Base-by-base conservation (phyloP, 2,329 filamentous ascomycete species). In the Ophiostoma angusticollis region DNA sequence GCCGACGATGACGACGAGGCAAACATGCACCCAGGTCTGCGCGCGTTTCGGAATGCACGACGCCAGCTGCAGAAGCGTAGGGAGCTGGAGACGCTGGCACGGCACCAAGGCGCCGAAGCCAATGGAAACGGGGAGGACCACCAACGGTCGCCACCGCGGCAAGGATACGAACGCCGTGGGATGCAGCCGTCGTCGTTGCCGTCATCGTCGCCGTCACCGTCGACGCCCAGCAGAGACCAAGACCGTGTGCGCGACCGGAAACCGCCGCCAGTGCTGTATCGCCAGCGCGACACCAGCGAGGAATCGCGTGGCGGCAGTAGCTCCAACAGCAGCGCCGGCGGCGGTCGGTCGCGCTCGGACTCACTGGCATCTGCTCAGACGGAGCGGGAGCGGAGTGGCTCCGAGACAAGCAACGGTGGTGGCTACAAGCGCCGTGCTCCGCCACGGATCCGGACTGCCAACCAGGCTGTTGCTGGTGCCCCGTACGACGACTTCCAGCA, bases 31-130 rank as follows among this genome's bases (percentile, higher is more conserved):
- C 64, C 67, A 2, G 72, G 72, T 0, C 57, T 75, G 16, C 67
- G 63, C 38, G 68, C 71, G 2, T 77, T 76, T 49, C 61, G 70
- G 21, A 70, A 76, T 49, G 72, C 71, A 1, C 63, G 69, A 9
- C 64, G 70, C 11, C 70, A 76, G 40, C 56, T 75, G 13, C 71
- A 74, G 46, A 67, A 59, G 43, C 63, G 70, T 48, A 74, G 67
- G 52, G 72, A 75, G 47, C 45, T 65, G 1, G 71, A 75, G 43
- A 53, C 58, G 3, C 56, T 66, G 34, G 59, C 63, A 13, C 62
- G 63, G 14, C 60, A 65, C 41, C 57, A 62, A 21, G 50, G 8
- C 17, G 21, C n/a, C n/a, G n/a, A n/a, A n/a, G n/a, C n/a, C n/a
- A n/a, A n/a, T n/a, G n/a, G n/a, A n/a, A n/a, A n/a, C n/a, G n/a